Evolutionary conservation across 805 yeast genomes (phyloP), one percentile per base, ranked within the genome.

Genomic region (Candida montana): DNA sequence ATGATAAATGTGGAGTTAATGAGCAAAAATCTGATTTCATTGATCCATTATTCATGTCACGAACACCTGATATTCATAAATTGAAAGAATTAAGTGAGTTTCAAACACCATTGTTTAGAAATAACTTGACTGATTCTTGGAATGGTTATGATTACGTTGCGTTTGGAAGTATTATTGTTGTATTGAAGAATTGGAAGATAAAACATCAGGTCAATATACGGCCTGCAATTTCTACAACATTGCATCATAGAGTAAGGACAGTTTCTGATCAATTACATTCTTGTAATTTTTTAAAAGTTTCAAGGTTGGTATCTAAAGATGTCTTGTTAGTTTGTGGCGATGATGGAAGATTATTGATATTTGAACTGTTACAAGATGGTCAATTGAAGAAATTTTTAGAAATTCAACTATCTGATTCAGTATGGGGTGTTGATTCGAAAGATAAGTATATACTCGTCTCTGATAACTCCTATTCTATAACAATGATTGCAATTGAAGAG

Each of bases 341-440:
- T 52, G 78, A 77, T 54, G 87, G 87, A 0, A 50, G 72, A 7
- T 64, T 69, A 0, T 44, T 72, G 36, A 44, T 81, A 0, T 67
- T 51, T 51, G 55, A 65, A 39, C 42, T 69, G 2, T 57, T 55
- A 5, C 51, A 55, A 0, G 59, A 55, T 8, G 40, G 55, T 10
- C 49, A 49, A 24, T 41, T 61, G 2, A 45, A 50, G 6, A 55
- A 67, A 2, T 63, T 55, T 17, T 51, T 59, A 28, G 53, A 50
- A 20, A 41, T 72, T 3, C 61, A 58, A 26, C 49, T 72, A 42
- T 61, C 61, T 6, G 59, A 72, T 2, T 76, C 83, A 1, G 76
- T 72, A 2, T 82, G 89, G 89, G 85, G 86, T 0, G 50, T 77
- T 16, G 84, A 78, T 51, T 58, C 72, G 30, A 48, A 58, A n/a